Percentiles rank a stretch among this genome's conserved stretches.
These are phyloP conservation scores for Hansenula sp. DNA, from an alignment of 1,139 yeast species.

Conservation along the genomic window DNA sequence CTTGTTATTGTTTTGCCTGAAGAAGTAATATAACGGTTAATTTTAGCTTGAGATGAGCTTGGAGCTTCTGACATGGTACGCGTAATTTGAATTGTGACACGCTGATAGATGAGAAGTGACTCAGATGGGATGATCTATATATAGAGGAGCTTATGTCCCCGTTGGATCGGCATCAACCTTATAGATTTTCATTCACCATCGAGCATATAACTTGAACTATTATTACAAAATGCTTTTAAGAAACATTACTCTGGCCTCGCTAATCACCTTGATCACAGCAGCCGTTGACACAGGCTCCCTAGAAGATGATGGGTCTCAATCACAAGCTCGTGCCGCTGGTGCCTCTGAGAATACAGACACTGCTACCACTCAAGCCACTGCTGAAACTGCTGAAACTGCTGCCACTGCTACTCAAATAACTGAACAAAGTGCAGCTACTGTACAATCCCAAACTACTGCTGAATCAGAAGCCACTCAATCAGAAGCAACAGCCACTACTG, in stretches of 20 bases:
- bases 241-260: slow-evolving; percentile 4
- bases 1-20: neutral
- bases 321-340: neutral
- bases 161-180: too few relatives aligned
- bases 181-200: too few relatives aligned
- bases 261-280: slow-evolving; percentile 5
- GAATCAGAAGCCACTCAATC: neutral
- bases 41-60: neutral
- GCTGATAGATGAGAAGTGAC: too few relatives aligned
- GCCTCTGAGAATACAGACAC: neutral
- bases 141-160: neutral
- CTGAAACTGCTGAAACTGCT: too few relatives aligned
- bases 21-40: neutral
- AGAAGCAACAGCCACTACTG: neutral
- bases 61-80: neutral
- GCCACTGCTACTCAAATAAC: too few relatives aligned
- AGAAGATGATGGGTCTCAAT: slow-evolving; percentile 2
- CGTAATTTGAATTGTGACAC: neutral
- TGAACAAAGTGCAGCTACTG: too few relatives aligned
- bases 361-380: neutral
- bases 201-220: too few relatives aligned
- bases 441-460: too few relatives aligned
- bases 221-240: slow-evolving; percentile 4
- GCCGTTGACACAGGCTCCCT: slow-evolving; percentile 6
- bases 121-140: neutral